Conservation (phyloP, 345 rosid genomes). For the Barbarea vulgaris region DNA sequence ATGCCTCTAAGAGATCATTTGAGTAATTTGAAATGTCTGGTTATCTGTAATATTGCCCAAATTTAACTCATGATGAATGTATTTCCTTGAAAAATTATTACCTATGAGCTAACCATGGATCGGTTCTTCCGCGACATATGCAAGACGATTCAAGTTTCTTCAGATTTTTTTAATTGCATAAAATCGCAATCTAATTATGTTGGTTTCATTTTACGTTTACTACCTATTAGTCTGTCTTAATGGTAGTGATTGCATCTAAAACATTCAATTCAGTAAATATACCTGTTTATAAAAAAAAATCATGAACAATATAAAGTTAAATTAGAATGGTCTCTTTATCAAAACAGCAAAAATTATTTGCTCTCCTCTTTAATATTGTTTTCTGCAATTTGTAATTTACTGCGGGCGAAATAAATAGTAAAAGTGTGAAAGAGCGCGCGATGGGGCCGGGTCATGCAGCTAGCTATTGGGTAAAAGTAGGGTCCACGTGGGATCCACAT, state of each 20-base stretch:
- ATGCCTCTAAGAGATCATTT: not conserved
- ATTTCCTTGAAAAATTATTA: not conserved
- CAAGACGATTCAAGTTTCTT: not conserved
- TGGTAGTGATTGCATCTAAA: not conserved
- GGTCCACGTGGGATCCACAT: conserved; percentile 43
- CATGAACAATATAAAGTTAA: too few relatives aligned
- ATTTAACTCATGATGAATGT: not conserved
- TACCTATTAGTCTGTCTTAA: not conserved
- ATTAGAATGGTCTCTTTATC: not conserved
- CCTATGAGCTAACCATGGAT: not conserved
- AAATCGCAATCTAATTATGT: not conserved
- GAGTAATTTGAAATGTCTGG: not conserved
- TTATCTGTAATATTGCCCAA: conserved; percentile 4
- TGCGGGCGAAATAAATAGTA: conserved; percentile 2
- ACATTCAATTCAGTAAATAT: not conserved
- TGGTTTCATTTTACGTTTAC: not conserved
- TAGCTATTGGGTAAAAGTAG: conserved; percentile 34
- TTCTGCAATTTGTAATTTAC: not conserved
- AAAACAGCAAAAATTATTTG: not conserved
- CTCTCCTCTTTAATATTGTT: not conserved
- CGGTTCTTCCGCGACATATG: not conserved
- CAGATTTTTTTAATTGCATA: not conserved
- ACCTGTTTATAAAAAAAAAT: not conserved
- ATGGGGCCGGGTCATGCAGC: conserved; percentile 33
- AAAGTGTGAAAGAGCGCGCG: not conserved